Base-by-base conservation (phyloP, 2,329 filamentous ascomycete genomes). In the Aureobasidium namibiae region DNA sequence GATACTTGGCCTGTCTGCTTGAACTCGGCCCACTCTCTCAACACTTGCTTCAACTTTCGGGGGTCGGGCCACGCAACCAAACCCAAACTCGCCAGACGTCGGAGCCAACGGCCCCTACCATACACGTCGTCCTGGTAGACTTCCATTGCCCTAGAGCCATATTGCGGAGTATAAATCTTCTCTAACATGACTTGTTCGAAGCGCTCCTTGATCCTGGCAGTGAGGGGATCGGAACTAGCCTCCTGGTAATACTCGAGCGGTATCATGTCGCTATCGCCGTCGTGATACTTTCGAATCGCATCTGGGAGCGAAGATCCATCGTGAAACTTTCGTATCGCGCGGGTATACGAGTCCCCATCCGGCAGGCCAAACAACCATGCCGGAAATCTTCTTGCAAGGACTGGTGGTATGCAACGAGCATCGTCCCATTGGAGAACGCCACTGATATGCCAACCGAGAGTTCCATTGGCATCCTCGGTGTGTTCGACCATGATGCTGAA, bases 81-180 rank as follows among this genome's bases (percentile, higher is more conserved):
- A 6, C 5, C 29, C 29, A 31, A 10, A 31, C 10, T 5, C 29
- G 29, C 29, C 29, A 31, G 29, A 31, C 48, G 48, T 29, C 48
- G 14, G 9, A 52, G 48, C 33, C 33, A 52, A 52, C 48, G 48
- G 14, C 48, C 48, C 9, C 48, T 33, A 13, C 48, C 48, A 5
- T 52, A 38, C 5, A 33, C 16, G 9, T 49, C 45, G 3, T 49
- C 45, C 11, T 49, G 10, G 13, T 49, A 34, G 29, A 53, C 14
- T 41, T 38, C 64, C 13, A 61, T 65, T 2, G 69, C 69, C 7
- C 31, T 70, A 14, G 63, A 1, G 38, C 72, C 31, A 57, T 69
- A 13, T 56, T 71, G 18, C 69, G 68, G 52, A 68, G 67, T 0
- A 62, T 67, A 31, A 66, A 70, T 1, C 66, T 72, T 11, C 53